phyloP scores from a whole-genome alignment of 2,329 filamentous ascomycete genomes.

The Plectosphaerella cucumerina region DNA sequence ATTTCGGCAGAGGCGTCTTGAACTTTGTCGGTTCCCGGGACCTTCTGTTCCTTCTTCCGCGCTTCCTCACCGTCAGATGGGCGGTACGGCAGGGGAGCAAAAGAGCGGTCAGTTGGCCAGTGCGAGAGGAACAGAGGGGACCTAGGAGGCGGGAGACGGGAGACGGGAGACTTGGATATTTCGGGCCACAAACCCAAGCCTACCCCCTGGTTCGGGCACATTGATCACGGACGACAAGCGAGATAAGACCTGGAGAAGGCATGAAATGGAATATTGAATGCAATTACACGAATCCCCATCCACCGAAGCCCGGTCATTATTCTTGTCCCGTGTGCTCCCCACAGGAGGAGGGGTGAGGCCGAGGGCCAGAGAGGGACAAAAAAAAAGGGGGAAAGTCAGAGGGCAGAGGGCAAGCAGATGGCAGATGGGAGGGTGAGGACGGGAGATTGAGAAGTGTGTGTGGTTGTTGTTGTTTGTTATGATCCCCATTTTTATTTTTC shows the following conservation, averaged over 20 bases:
- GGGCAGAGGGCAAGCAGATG: background rate
- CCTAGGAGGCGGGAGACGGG: no score
- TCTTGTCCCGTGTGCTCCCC: background rate
- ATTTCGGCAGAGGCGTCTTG: no score
- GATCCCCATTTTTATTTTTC: background rate
- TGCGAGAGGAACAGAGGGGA: no score
- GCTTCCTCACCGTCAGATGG: no score
- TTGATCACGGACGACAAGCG: background rate
- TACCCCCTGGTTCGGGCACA: background rate
- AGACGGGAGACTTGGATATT: background rate
- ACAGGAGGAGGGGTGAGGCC: no score
- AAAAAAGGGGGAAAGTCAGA: background rate
- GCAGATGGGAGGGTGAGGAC: background rate
- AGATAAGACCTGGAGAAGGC: background rate
- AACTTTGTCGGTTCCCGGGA: no score
- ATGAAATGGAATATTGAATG: background rate
- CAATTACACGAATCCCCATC: background rate
- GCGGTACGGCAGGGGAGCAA: background rate
- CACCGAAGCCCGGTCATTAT: background rate
- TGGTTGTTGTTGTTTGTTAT: background rate
- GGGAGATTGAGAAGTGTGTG: background rate
- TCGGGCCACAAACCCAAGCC: background rate
- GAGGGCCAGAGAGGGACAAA: background rate
- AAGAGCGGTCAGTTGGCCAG: constrained; percentile 1
- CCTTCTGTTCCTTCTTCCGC: no score